Evolutionary conservation across 2,329 filamentous ascomycete species (phyloP), one percentile per base, ranked within the genome.

Genomic region (Aureobasidium sp.): DNA sequence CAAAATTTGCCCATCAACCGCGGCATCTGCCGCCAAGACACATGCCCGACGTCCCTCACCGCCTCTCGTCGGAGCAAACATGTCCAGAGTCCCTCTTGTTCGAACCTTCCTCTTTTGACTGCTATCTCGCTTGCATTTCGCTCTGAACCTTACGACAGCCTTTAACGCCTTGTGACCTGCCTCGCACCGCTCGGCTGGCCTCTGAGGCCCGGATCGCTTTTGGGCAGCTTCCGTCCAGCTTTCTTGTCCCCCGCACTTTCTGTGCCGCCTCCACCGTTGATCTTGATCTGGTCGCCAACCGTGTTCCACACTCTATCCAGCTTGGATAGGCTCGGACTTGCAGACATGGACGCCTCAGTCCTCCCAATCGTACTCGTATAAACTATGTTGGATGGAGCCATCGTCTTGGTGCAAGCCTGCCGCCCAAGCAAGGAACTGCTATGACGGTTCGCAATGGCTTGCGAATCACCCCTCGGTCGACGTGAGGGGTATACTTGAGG

Each of bases 401-500:
- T 45, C 39, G 5, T 12, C 15, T 44, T 29, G 45, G 7, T 45
- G 53, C 12, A 29, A n/a, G 35, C 12, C 22, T 22, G 14, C 15
- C 7, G 15, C 53, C 22, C 15, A 42, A 42, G 35, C 50, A 54
- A 54, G 50, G 50, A 31, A 8, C 24, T 42, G 6, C 14, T 5
- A n/a, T 40, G 22, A n/a, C 29, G 47, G 17, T 12, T 15, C 9
- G 35, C 49, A 27, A 57, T 44, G 53, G 53, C 53, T 44, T 33
- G 15, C 40, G 33, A 33, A 19, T 29, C 7, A n/a, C 7, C 12
- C 40, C 29, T 58, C 42, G 54, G 54, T 19, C 54, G 17, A 58
- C 9, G 42, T 58, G 54, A 58, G 54, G 54, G 54, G 54, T 58
- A 57, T 57, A 58, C 15, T 17, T 42, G 24, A 17, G 45, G 39